Evolutionary conservation across 116 monocot genomes (phyloP).

Genomic region (Iris pallida): DNA sequence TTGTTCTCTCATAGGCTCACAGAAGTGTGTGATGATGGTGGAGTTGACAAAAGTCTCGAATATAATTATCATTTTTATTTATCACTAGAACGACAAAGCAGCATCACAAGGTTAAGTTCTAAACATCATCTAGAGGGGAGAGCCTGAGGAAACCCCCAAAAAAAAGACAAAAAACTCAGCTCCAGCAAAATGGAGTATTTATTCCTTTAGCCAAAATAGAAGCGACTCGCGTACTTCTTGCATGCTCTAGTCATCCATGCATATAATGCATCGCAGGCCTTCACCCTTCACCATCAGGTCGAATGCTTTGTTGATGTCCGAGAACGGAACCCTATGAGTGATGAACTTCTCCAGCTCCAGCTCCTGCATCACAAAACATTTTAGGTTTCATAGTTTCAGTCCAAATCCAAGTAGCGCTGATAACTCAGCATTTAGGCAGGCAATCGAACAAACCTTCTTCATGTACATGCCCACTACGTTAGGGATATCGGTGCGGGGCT

Average conservation of each 20-base stretch:
- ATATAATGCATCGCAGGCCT: slow-evolving; percentile 28
- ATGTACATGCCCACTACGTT: slow-evolving; percentile 15
- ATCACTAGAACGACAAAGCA: no score
- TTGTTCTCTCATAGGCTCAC: no score
- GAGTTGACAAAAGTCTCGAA: no score
- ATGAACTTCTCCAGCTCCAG: slow-evolving; percentile 36
- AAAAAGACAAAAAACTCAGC: no score
- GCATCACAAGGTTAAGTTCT: no score
- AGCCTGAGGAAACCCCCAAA: no score
- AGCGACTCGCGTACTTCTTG: no score
- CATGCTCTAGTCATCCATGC: slow-evolving; percentile 16
- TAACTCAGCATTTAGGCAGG: neutral
- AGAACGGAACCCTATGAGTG: slow-evolving; percentile 26
- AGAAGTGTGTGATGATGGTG: no score
- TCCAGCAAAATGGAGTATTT: no score
- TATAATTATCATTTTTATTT: no score
- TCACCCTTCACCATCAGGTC: slow-evolving; percentile 25
- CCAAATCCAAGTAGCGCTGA: neutral
- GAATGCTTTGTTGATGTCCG: slow-evolving; percentile 38
- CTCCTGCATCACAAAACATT: slow-evolving; percentile 17
- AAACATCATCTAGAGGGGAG: no score
- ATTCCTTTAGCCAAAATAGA: no score
- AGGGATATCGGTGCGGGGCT: slow-evolving; percentile 34
- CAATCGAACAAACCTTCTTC: neutral
- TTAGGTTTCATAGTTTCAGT: neutral